Percentiles rank a stretch among this genome's conserved stretches.
These are phyloP conservation scores for Aspergillus sp. DNA, from an alignment of 2,329 filamentous ascomycete genomes.

Conservation along the genomic window DNA sequence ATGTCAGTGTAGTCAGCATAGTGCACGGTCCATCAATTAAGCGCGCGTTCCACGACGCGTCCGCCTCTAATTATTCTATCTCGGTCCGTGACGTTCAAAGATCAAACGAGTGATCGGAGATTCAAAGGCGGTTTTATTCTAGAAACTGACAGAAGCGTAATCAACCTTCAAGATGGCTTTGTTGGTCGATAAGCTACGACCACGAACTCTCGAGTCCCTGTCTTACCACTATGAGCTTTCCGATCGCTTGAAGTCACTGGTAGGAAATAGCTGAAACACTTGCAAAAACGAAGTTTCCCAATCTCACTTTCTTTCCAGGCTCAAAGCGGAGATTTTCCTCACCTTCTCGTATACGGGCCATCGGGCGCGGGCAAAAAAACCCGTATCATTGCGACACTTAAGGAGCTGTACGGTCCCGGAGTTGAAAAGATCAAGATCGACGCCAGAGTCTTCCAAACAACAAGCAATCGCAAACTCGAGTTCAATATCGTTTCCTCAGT, in stretches of 20 bases:
- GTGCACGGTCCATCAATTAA: constrained; percentile 36
- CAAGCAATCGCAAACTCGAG: constrained; percentile 92
- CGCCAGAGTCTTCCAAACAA: constrained; percentile 92
- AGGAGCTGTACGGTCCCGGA: constrained; percentile 89
- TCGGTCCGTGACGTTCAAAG: constrained; percentile 5
- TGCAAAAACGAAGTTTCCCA: neutral
- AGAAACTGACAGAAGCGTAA: neutral
- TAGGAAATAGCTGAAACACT: constrained; percentile 37
- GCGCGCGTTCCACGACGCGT: constrained; percentile 35
- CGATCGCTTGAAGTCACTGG: constrained; percentile 76
- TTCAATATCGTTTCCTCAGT: constrained; percentile 98
- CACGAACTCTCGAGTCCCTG: constrained; percentile 51
- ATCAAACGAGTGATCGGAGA: neutral
- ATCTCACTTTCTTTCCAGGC: constrained; percentile 52
- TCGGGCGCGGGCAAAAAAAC: constrained; percentile 98
- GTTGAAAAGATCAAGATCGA: constrained; percentile 99
- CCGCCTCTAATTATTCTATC: constrained; percentile 11
- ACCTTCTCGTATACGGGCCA: constrained; percentile 93
- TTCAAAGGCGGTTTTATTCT: neutral
- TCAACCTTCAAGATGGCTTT: constrained; percentile 50
- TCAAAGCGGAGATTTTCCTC: constrained; percentile 94
- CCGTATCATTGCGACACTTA: constrained; percentile 87
- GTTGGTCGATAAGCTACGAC: constrained; percentile 60
- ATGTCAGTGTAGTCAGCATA: neutral
- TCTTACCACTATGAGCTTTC: constrained; percentile 89